These are phyloP conservation scores for Amanita subjunquillea DNA, from an alignment of 768 basidiomycete species.

Conservation along the genomic window DNA sequence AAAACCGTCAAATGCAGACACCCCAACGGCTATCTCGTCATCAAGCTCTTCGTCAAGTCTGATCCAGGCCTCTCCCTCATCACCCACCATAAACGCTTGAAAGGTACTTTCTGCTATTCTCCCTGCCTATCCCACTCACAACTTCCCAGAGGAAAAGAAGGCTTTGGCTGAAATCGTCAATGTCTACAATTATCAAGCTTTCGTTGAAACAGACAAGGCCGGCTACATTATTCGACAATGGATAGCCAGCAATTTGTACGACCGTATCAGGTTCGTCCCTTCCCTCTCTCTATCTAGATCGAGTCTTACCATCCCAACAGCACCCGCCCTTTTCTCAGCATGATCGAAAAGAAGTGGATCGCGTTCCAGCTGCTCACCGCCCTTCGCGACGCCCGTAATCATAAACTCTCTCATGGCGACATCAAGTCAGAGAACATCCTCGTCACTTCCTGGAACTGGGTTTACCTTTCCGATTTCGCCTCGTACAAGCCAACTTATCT, in stretches of 20 bases:
- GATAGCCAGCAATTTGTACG: conserved; percentile 90
- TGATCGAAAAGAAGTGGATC: conserved; percentile 97
- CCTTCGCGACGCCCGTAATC: conserved; percentile 71
- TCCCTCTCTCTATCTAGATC: background rate
- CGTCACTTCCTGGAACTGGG: conserved; percentile 93
- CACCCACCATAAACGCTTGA: conserved; percentile 66
- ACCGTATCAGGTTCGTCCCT: conserved; percentile 79
- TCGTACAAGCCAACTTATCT: conserved; percentile 92
- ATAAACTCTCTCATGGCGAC: conserved; percentile 93
- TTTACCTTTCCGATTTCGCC: conserved; percentile 93
- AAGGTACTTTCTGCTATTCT: conserved; percentile 37
- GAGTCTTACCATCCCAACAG: conserved; percentile 27
- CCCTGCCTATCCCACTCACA: conserved; percentile 1
- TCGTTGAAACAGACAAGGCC: conserved; percentile 92
- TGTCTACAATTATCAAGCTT: conserved; percentile 79
- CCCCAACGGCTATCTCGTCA: conserved; percentile 70
- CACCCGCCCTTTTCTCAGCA: conserved; percentile 87
- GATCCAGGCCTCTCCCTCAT: conserved; percentile 76
- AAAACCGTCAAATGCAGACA: conserved; percentile 89
- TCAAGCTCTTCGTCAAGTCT: conserved; percentile 95
- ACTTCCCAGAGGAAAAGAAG: conserved; percentile 68
- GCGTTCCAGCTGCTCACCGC: conserved; percentile 86
- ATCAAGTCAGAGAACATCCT: conserved; percentile 86
- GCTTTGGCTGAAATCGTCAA: conserved; percentile 77
- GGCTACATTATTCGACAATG: conserved; percentile 94